Conservation (phyloP, 352 stramenopile species). For the Phytophthora fragariaefolia region DNA sequence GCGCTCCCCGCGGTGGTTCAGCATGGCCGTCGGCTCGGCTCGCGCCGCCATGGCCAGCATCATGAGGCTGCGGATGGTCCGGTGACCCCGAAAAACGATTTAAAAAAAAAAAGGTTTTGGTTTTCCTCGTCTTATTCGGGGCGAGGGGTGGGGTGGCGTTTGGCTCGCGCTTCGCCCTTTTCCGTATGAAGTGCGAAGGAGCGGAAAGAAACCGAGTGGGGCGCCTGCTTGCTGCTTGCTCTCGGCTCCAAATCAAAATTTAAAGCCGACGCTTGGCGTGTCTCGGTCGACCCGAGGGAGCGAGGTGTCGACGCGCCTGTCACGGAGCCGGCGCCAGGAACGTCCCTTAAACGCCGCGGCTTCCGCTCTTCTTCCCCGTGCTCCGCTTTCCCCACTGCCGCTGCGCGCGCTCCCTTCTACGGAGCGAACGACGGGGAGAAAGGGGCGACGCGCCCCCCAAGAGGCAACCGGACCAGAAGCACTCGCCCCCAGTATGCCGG, state of each 20-base stretch:
- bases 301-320: constrained; percentile 27
- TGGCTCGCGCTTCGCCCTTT: constrained; percentile 35
- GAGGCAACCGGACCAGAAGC: constrained; percentile 16
- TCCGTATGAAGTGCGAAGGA: constrained; percentile 45
- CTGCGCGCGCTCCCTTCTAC: neutral
- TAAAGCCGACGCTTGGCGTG: constrained; percentile 24
- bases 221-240: neutral
- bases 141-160: neutral
- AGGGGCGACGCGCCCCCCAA: constrained; percentile 10
- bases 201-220: constrained; percentile 10
- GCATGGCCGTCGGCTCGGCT: constrained; percentile 31
- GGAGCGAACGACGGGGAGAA: constrained; percentile 35
- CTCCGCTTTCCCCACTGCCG: constrained; percentile 38
- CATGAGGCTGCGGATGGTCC: constrained; percentile 1
- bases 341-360: constrained; percentile 6
- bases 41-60: constrained; percentile 36
- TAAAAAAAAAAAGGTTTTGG: neutral
- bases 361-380: constrained; percentile 37
- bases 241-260: constrained; percentile 19
- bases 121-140: neutral
- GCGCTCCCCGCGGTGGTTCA: constrained; percentile 51
- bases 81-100: no score
- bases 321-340: constrained; percentile 14
- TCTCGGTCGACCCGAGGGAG: constrained; percentile 11
- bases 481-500: constrained; percentile 7